Percentiles rank a stretch among this genome's conserved stretches.
phyloP scores from a whole-genome alignment of 805 yeast genomes.

The Candida sakaeoensis region DNA sequence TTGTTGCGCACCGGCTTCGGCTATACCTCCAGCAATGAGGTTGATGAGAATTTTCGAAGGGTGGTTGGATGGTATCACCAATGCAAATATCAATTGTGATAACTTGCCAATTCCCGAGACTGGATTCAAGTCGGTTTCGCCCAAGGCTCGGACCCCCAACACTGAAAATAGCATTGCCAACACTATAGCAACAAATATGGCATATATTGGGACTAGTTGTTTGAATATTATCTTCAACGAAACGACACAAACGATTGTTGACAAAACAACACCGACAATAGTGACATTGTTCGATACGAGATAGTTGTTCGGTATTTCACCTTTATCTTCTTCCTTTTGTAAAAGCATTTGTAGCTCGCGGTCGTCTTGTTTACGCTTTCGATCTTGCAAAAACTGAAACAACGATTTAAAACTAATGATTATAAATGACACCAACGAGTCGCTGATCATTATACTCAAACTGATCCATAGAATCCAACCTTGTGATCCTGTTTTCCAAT shows the following conservation, averaged over 20 bases:
- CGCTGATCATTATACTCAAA: constrained; percentile 90
- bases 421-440: constrained; percentile 75
- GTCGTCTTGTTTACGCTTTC: background rate
- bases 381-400: constrained; percentile 3
- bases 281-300: constrained; percentile 51
- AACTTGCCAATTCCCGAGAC: constrained; percentile 95
- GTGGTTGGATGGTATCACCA: constrained; percentile 66
- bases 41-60: constrained; percentile 84
- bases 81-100: constrained; percentile 84
- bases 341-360: constrained; percentile 4
- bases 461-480: constrained; percentile 98
- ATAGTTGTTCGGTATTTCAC: constrained; percentile 24
- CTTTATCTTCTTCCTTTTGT: constrained; percentile 1
- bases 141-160: constrained; percentile 88
- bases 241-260: constrained; percentile 65
- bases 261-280: constrained; percentile 55
- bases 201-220: constrained; percentile 62
- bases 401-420: constrained; percentile 53
- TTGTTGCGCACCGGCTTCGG: constrained; percentile 99
- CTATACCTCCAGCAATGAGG: constrained; percentile 91
- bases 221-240: constrained; percentile 71
- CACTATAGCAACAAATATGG: constrained; percentile 63
- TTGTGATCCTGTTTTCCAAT: constrained; percentile 91
- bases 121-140: constrained; percentile 95
- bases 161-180: constrained; percentile 78